These are phyloP conservation scores for Mollisia scopiformis DNA, from an alignment of 2,329 filamentous ascomycete genomes.

Conservation along the genomic window DNA sequence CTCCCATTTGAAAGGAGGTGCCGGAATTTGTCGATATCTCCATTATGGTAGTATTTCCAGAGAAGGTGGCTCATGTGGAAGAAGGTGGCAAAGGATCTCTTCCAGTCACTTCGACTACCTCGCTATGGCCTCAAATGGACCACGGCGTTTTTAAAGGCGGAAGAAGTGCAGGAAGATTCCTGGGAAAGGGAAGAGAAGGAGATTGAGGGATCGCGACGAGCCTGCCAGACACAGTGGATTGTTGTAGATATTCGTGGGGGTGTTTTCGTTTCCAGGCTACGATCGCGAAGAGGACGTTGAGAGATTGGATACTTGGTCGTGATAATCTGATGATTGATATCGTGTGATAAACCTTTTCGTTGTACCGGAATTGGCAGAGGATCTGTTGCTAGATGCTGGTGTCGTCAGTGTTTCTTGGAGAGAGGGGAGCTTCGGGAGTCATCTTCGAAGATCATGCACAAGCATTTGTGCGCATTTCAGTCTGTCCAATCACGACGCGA, in stretches of 20 bases:
- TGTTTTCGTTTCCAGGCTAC: background rate
- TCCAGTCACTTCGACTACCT: slow-evolving; percentile 52
- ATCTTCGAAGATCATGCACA: background rate
- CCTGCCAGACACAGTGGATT: slow-evolving; percentile 16
- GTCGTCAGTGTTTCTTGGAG: background rate
- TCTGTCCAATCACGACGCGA: background rate
- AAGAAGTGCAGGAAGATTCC: slow-evolving; percentile 51
- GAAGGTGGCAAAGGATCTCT: slow-evolving; percentile 39
- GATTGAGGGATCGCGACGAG: background rate
- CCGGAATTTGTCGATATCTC: slow-evolving; percentile 95
- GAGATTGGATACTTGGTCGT: background rate
- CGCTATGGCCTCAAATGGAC: slow-evolving; percentile 83
- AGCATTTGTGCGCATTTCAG: background rate
- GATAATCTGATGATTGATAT: background rate
- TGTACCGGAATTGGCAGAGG: background rate
- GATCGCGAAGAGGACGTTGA: background rate
- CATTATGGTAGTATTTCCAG: slow-evolving; percentile 96
- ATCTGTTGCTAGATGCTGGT: background rate
- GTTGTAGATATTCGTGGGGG: background rate
- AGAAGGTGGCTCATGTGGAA: slow-evolving; percentile 92
- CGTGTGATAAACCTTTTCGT: background rate
- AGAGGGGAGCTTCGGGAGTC: background rate
- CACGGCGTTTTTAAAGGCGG: slow-evolving; percentile 92
- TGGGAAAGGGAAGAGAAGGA: slow-evolving; percentile 11
- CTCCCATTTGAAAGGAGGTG: slow-evolving; percentile 78